Evolutionary conservation across 1,284 basidiomycete species (phyloP).

Genomic region (Apiotrichum porosum): DNA sequence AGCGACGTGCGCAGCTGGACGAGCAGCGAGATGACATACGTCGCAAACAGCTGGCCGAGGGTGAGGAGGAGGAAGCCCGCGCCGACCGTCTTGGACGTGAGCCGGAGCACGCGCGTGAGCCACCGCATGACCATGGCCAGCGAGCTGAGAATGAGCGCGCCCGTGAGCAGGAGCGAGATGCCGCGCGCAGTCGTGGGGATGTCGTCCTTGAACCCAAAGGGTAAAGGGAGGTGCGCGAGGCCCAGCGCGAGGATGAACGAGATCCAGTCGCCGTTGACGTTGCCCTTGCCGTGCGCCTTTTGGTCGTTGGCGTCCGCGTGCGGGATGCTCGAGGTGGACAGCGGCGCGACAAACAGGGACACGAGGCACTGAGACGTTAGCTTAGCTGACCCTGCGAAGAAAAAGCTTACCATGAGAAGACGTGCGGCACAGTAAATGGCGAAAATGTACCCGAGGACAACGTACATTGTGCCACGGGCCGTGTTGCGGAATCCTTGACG

Average conservation of each 20-base stretch:
- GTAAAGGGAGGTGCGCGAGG: constrained; percentile 34
- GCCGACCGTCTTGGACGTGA: constrained; percentile 47
- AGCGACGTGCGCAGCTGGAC: constrained; percentile 47
- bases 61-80: constrained; percentile 46
- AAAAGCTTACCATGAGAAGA: constrained; percentile 36
- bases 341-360: constrained; percentile 37
- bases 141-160: constrained; percentile 42
- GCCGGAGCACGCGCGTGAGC: constrained; percentile 40
- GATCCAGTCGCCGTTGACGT: constrained; percentile 49
- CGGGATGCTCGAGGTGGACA: constrained; percentile 23
- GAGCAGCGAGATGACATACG: constrained; percentile 47
- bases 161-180: constrained; percentile 47
- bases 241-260: constrained; percentile 45
- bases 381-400: too few relatives aligned
- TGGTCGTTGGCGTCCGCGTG: neutral
- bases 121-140: constrained; percentile 46
- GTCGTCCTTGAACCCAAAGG: constrained; percentile 32
- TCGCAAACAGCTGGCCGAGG: constrained; percentile 47
- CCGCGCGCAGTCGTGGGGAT: constrained; percentile 40
- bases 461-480: constrained; percentile 36
- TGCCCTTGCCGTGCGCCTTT: constrained; percentile 27
- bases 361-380: constrained; percentile 42
- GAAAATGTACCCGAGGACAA: constrained; percentile 43
- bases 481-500: constrained; percentile 44
- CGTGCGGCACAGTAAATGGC: constrained; percentile 46